Evolutionary conservation across 768 basidiomycete genomes (phyloP), one percentile per base, ranked within the genome.

Genomic region (Roridomyces roridus): DNA sequence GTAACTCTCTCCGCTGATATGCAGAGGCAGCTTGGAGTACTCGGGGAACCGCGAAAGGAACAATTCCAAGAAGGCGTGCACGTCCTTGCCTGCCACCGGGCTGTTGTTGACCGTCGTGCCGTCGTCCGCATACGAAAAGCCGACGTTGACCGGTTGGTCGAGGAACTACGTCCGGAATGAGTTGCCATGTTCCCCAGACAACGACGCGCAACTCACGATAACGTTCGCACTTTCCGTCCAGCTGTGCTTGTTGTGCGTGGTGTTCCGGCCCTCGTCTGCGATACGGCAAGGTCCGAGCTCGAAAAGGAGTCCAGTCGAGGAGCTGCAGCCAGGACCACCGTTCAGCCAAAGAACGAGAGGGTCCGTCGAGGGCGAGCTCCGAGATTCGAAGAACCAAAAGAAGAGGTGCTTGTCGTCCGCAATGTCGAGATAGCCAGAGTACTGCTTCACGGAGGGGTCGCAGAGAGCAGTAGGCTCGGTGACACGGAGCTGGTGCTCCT

Each of bases 371-470:
- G 96, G 95, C 17, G 84, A 79, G 50, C 74, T 77, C 31, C 95
- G 81, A 1, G 90, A 85, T 74, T 97, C 96, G 64, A 98, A 94
- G 82, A 93, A 94, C 92, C 92, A 94, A 77, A 92, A 94, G 82
- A 94, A 95, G 21, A 94, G 77, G 65, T 94, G 92, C 63, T 89
- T 89, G 64, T 86, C 85, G 9, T 90, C 83, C 0, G 85, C 83
- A 51, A 92, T 82, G 67, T 94, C 92, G 28, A 96, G 80, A 70
- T 94, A 95, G 25, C 92, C 92, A 29, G 88, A 89, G 59, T 89
- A 85, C 67, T 91, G 89, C 70, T 90, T 83, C 36, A 94, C 91
- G n/a, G 80, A 72, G 0, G 87, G 69, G 61, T 96, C 94, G 63
- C 94, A 96, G 6, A 96, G 73, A 28, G 80, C 77, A 10, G n/a